These are phyloP conservation scores for Suillus bovinus DNA, from an alignment of 768 basidiomycete genomes.

Conservation along the genomic window DNA sequence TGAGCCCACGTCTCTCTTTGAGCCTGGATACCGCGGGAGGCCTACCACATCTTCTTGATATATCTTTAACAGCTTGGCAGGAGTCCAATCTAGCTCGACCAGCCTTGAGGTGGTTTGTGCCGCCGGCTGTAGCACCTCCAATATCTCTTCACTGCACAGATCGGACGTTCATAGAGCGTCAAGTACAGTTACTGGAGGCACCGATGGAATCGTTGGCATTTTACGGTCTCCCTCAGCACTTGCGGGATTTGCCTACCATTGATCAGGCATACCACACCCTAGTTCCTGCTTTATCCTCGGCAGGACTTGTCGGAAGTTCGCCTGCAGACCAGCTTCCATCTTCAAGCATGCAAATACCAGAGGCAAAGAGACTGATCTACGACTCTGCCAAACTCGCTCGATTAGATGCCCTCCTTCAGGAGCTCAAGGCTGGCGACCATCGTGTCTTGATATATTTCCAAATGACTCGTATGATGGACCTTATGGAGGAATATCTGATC, in stretches of 20 bases:
- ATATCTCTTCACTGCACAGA: constrained; percentile 72
- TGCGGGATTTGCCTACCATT: constrained; percentile 58
- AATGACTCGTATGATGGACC: constrained; percentile 99
- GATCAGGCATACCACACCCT: constrained; percentile 46
- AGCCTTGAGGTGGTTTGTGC: constrained; percentile 81
- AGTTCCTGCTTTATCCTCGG: constrained; percentile 60
- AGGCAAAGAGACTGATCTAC: constrained; percentile 91
- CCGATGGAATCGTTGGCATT: constrained; percentile 75
- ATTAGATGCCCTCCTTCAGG: constrained; percentile 84
- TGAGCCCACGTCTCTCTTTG: constrained; percentile 16
- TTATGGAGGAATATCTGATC: constrained; percentile 98
- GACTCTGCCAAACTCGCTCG: constrained; percentile 96
- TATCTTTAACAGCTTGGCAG: constrained; percentile 63
- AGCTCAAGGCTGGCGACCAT: constrained; percentile 91
- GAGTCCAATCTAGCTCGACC: constrained; percentile 81
- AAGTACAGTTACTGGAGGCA: constrained; percentile 59
- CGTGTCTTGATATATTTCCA: constrained; percentile 97
- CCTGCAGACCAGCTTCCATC: constrained; percentile 73
- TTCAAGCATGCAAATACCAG: constrained; percentile 89
- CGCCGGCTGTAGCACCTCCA: constrained; percentile 83
- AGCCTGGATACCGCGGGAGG: constrained; percentile 38
- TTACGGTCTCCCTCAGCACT: constrained; percentile 77
- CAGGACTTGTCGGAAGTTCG: constrained; percentile 69
- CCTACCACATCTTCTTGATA: constrained; percentile 57
- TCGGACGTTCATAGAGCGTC: constrained; percentile 76